Conservation (phyloP, 805 yeast species). For the Yarrowia sp. region DNA sequence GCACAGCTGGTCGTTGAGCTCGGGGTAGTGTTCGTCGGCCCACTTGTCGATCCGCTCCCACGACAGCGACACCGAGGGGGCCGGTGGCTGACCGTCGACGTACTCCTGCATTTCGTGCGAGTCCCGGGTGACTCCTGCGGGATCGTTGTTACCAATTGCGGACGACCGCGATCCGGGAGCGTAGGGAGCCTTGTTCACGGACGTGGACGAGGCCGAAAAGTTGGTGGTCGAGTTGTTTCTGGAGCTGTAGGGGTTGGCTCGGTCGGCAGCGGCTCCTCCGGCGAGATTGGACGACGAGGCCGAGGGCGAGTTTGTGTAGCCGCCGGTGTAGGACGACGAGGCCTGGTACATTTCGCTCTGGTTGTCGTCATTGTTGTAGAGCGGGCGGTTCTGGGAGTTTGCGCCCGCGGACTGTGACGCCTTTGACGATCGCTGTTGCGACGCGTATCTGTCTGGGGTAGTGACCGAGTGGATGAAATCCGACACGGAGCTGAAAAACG, state of each 20-base stretch:
- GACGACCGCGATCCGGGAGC: constrained; percentile 50
- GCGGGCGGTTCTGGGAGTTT: constrained; percentile 23
- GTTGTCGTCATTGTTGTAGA: constrained; percentile 38
- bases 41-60: constrained; percentile 91
- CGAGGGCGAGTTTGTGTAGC: constrained; percentile 34
- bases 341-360: constrained; percentile 38
- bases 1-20: constrained; percentile 76
- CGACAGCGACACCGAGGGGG: constrained; percentile 71
- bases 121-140: constrained; percentile 48
- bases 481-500: constrained; percentile 46
- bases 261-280: constrained; percentile 31
- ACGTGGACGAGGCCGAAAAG: constrained; percentile 42
- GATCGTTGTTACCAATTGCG: constrained; percentile 47
- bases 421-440: constrained; percentile 40
- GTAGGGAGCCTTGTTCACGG: constrained; percentile 45
- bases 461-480: constrained; percentile 52
- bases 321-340: constrained; percentile 33
- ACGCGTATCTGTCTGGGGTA: constrained; percentile 52
- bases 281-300: constrained; percentile 35
- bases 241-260: constrained; percentile 39
- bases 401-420: constrained; percentile 40
- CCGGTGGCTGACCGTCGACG: constrained; percentile 65
- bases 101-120: constrained; percentile 52
- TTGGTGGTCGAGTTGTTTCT: constrained; percentile 41
- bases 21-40: constrained; percentile 80